Percentiles rank a stretch among this genome's conserved stretches.
Conservation (phyloP, 306 rosid species). For the Gastrolobium bilobum region DNA sequence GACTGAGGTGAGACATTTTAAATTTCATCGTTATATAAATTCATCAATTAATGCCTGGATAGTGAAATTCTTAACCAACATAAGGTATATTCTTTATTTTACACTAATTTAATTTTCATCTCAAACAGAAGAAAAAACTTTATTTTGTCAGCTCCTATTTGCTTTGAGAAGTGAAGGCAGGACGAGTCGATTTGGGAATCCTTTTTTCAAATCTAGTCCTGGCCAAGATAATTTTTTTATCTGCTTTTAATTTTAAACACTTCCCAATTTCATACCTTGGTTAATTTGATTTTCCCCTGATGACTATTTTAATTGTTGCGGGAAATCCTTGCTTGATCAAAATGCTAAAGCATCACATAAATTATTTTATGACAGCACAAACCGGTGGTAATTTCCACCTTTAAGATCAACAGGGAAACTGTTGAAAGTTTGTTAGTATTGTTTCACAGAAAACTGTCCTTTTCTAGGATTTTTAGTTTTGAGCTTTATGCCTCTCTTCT, state of each 20-base stretch:
- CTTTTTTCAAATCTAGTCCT: background rate
- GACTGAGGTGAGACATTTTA: conserved; percentile 45
- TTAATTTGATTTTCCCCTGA: too few species aligned
- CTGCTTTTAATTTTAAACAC: too few species aligned
- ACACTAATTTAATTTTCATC: conserved; percentile 3
- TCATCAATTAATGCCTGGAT: conserved; percentile 28
- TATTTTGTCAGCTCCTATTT: background rate
- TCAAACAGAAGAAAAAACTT: background rate
- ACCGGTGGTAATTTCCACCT: too few species aligned
- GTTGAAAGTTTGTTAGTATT: conserved; percentile 3
- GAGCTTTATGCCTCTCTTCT: background rate
- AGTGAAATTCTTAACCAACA: background rate
- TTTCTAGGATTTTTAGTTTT: background rate
- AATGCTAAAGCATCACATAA: too few species aligned
- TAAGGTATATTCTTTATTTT: background rate
- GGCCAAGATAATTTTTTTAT: background rate
- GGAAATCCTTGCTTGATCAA: too few species aligned
- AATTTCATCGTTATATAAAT: conserved; percentile 31
- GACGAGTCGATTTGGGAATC: background rate
- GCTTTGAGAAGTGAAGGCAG: background rate
- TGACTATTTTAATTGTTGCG: too few species aligned
- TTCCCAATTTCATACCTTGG: too few species aligned
- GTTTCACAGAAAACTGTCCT: conserved; percentile 3
- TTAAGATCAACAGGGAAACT: background rate
- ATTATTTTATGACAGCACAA: too few species aligned